Base-by-base conservation (phyloP, 345 rosid genomes). In the Carallia pectinifolia region DNA sequence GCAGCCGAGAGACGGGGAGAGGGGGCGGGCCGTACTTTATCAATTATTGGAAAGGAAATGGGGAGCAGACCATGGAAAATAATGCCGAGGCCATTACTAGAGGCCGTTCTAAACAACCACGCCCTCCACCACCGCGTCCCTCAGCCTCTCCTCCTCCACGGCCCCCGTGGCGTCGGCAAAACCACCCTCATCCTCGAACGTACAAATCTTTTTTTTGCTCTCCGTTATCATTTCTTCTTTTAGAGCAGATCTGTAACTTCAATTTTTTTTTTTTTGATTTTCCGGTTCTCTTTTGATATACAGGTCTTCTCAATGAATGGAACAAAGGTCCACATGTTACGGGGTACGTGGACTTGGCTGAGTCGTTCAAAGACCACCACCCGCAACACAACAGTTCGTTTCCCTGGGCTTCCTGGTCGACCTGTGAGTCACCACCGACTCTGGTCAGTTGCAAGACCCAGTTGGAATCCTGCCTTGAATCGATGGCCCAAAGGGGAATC, bases 121-220 rank as follows among this genome's bases (percentile, higher is more conserved):
- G 94, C 90, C 44, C 97, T 90, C 72, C 94, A 86, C 86, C 98
- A 90, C 86, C 93, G 98, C 37, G 99, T 90, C 64, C 90, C 81
- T 81, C 99, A 96, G 72, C 89, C 97, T 19, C 97, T 96, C 76
- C 81, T 96, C 74, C 83, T 92, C 84, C 98, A 92, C 58, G 98
- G 99, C 56, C 99, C 99, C 69, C 91, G 99, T 30, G 99, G 99
- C 81, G 91, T 82, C 79, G 97, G 98, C 86, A 95, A 95, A 77
- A 95, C 99, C 77, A 92, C 99, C 18, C 84, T 95, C 63, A 74
- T 95, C 79, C 90, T 90, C 29, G 93, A 95, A 64, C 90, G 98
- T 92, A 86, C 44, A 16, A 33, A 52, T 13, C 38, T 1, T 13
- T 23, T 23, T 2, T 12, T 23, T 18, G 12, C 18, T 44, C 12